Percentiles rank a stretch among this genome's conserved stretches.
Evolutionary conservation across 257 asterid species (phyloP).

Genomic region (Przewalskia tangutica): DNA sequence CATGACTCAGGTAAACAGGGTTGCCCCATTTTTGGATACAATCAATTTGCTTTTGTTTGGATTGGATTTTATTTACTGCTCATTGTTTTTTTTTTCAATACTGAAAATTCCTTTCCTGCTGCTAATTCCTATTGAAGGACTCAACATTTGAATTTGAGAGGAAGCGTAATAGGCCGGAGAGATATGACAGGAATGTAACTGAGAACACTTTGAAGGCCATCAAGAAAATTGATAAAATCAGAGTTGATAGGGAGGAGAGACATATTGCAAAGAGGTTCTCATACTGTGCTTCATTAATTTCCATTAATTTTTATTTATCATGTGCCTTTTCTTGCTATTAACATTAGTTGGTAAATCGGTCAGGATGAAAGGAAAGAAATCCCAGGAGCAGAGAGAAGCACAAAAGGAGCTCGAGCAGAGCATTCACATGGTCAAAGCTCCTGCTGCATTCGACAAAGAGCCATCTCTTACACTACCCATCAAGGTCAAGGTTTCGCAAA

Average conservation of each 20-base stretch:
- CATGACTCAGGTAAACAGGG: slow-evolving; percentile 68
- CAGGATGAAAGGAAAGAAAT: slow-evolving; percentile 67
- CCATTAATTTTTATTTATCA: background rate
- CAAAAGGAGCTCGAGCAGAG: slow-evolving; percentile 40
- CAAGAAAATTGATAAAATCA: slow-evolving; percentile 69
- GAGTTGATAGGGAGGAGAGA: slow-evolving; percentile 51
- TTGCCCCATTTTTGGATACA: background rate
- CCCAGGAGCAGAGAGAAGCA: slow-evolving; percentile 32
- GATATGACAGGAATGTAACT: too few species aligned
- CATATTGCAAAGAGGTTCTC: slow-evolving; percentile 49
- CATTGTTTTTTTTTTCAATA: background rate
- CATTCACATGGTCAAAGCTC: slow-evolving; percentile 58
- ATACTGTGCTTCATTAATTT: background rate
- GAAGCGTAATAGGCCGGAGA: slow-evolving; percentile 36
- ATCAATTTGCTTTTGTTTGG: background rate
- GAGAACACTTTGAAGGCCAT: slow-evolving; percentile 58
- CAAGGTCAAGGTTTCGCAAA: slow-evolving; percentile 22
- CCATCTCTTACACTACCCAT: slow-evolving; percentile 38
- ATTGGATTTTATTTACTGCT: background rate
- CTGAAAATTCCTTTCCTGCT: background rate
- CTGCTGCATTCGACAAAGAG: slow-evolving; percentile 28
- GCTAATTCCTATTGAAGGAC: slow-evolving; percentile 36
- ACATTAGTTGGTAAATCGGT: slow-evolving; percentile 5
- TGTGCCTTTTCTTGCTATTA: background rate
- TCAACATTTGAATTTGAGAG: slow-evolving; percentile 93